Evolutionary conservation across 257 asterid species (phyloP).

Genomic region (Salvia rosmarinus): DNA sequence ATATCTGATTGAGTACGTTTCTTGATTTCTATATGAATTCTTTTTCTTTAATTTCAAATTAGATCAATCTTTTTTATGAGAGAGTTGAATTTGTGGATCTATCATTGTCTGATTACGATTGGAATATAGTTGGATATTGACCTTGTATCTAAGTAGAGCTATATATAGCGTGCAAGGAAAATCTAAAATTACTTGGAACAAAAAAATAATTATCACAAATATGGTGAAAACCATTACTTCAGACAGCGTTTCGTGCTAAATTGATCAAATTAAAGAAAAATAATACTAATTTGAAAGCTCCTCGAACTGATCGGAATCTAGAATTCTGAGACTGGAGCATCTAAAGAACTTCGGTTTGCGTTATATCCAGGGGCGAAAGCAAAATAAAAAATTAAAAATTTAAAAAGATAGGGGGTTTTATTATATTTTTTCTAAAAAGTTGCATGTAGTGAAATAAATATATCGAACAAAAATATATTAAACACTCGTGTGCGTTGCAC

Average conservation of each 20-base stretch:
- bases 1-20: background rate
- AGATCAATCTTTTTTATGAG: background rate
- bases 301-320: background rate
- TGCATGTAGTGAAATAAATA: too few species aligned
- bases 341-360: too few species aligned
- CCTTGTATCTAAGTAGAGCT: background rate
- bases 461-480: too few species aligned
- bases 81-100: conserved; percentile 9
- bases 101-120: background rate
- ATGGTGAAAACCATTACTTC: background rate
- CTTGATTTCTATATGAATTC: background rate
- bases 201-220: background rate
- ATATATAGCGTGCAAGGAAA: too few species aligned
- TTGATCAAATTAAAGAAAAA: background rate
- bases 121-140: background rate
- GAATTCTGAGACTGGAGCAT: background rate
- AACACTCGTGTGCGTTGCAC: too few species aligned
- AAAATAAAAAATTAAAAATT: too few species aligned
- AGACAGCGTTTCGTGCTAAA: background rate
- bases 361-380: too few species aligned
- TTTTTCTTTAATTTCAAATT: background rate
- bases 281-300: background rate
- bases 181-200: too few species aligned
- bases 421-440: too few species aligned
- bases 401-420: too few species aligned